Conservation (phyloP, 2,329 filamentous ascomycete genomes). For the Waltergamsia citrina region DNA sequence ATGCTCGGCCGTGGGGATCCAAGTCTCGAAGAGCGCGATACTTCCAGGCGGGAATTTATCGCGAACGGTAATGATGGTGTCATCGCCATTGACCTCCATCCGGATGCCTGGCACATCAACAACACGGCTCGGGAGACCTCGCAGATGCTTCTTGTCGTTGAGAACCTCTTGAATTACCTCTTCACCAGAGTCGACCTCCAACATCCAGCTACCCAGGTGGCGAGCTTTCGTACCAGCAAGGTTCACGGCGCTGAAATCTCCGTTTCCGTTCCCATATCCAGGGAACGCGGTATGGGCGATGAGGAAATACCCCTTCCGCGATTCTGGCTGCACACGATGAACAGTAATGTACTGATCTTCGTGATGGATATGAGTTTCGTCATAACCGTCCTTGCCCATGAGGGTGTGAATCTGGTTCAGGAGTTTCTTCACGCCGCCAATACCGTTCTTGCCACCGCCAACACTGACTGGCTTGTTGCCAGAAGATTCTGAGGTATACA, state of each 20-base stretch:
- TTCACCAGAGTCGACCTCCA: slow-evolving; percentile 75
- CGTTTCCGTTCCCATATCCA: slow-evolving; percentile 78
- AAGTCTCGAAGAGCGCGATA: slow-evolving; percentile 92
- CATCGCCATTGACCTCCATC: slow-evolving; percentile 61
- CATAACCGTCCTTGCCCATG: slow-evolving; percentile 92
- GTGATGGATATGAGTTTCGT: slow-evolving; percentile 94
- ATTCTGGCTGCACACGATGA: slow-evolving; percentile 86
- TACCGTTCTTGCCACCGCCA: slow-evolving; percentile 69
- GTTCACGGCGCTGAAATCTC: slow-evolving; percentile 67
- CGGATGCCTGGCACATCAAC: slow-evolving; percentile 64
- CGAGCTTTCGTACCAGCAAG: slow-evolving; percentile 78
- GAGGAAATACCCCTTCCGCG: slow-evolving; percentile 86
- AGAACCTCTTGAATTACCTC: slow-evolving; percentile 56
- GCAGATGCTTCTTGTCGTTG: slow-evolving; percentile 61
- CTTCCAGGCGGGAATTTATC: slow-evolving; percentile 86
- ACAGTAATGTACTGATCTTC: slow-evolving; percentile 95
- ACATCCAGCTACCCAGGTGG: slow-evolving; percentile 81
- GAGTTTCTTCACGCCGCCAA: slow-evolving; percentile 83
- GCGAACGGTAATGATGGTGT: slow-evolving; percentile 71
- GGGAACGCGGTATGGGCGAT: slow-evolving; percentile 96
- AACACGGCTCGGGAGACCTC: slow-evolving; percentile 77
- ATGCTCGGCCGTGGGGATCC: slow-evolving; percentile 82
- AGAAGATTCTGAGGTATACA: slow-evolving; percentile 74
- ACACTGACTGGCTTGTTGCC: slow-evolving; percentile 46
- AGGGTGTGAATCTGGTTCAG: slow-evolving; percentile 90